Base-by-base conservation (phyloP, 352 stramenopile species). In the Phytophthora colocasiae region DNA sequence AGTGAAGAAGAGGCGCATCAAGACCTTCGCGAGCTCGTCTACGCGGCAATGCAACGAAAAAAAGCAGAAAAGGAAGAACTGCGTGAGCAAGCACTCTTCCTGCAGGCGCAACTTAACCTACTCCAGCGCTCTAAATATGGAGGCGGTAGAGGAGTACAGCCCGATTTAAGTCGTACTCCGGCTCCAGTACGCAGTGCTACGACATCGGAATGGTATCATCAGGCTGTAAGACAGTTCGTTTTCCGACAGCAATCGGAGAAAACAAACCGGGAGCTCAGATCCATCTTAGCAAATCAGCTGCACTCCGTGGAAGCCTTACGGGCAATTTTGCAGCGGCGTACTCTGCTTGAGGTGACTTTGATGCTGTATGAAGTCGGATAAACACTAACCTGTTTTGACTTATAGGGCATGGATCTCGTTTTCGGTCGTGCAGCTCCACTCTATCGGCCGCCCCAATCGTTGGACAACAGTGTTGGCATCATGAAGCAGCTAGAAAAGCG, bases 1-100 rank as follows among this genome's bases (percentile, higher is more conserved):
- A 24, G 31, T 46, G 17, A 70, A 66, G 40, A 70, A 65, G 45
- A 52, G 39, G 27, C 63, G 63, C 12, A 34, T 66, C 49, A 65
- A 60, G 17, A 66, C 47, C 1, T 66, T 65, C 46, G 63, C 63
- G 3, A 70, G 63, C 27, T 70, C 63, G 22, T 70, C 63, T 11
- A 70, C 55, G 22, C 54, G 55, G 6, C 63, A 66, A n/a, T 66
- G 31, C 55, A 70, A 36, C 39, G 55, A 3, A 70, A 66, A 19
- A 70, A 51, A 6, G 47, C 48, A n/a, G 63, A 70, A 34, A 43
- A 17, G 14, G 3, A 19, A 54, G 41, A 39, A 15, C 43, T 70
- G 29, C 40, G 49, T 4, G 55, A 65, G 7, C 39, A 70, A 38
- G 24, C 34, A 11, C 39, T 66, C 5, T 40, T 52, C 6, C 47